A percentile compares a stretch with the other conserved stretches of the same genome.
phyloP scores from a whole-genome alignment of 225 moss, liverwort and hornwort genomes.

The Polytrichum commune region DNA sequence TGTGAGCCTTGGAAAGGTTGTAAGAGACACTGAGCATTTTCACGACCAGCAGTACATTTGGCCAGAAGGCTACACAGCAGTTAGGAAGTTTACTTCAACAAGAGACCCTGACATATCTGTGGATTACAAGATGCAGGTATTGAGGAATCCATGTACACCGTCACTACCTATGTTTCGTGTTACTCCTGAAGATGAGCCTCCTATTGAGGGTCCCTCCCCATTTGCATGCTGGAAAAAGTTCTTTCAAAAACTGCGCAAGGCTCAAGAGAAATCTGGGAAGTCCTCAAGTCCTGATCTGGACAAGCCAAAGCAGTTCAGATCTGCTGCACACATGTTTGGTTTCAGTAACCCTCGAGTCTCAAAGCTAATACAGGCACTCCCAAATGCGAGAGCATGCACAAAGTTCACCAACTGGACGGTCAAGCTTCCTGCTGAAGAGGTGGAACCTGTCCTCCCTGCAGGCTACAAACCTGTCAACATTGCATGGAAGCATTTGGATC shows the following conservation, averaged over 20 bases:
- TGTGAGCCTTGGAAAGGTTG: conserved; percentile 68
- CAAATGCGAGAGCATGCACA: conserved; percentile 88
- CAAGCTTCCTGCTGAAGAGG: conserved; percentile 55
- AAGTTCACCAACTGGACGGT: conserved; percentile 84
- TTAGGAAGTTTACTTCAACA: conserved; percentile 79
- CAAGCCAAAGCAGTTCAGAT: conserved; percentile 65
- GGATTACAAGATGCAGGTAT: conserved; percentile 86
- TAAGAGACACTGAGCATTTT: conserved; percentile 92
- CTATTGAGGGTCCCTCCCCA: conserved; percentile 78
- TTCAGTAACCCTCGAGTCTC: conserved; percentile 76
- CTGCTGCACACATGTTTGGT: conserved; percentile 93
- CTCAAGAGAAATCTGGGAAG: conserved; percentile 77
- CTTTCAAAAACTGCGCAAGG: conserved; percentile 73
- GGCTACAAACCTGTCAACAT: conserved; percentile 87
- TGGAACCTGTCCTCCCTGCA: conserved; percentile 75
- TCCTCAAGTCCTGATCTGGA: conserved; percentile 59
- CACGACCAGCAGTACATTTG: conserved; percentile 96
- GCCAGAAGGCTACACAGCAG: conserved; percentile 86
- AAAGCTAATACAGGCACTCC: conserved; percentile 92
- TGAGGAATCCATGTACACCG: conserved; percentile 64
- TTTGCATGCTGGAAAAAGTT: conserved; percentile 92
- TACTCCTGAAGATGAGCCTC: conserved; percentile 73
- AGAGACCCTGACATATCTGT: conserved; percentile 69
- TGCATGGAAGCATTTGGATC: conserved; percentile 88
- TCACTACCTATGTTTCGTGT: conserved; percentile 77